Evolutionary conservation across 495 filamentous ascomycete species (phyloP), one percentile per base, ranked within the genome.

Genomic region (Trichoderma orchidacearum): DNA sequence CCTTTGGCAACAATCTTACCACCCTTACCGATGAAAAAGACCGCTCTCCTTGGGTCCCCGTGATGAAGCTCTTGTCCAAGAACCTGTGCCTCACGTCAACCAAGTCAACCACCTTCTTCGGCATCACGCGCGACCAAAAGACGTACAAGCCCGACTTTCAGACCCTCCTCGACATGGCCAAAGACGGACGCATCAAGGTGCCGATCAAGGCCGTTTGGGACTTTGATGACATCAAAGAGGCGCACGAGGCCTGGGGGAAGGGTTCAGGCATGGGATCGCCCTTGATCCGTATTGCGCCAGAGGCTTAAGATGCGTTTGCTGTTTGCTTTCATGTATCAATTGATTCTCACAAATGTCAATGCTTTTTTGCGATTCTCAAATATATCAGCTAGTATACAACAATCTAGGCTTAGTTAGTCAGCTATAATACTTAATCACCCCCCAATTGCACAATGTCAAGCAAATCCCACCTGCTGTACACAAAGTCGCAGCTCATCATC

Each of bases 201-300:
- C 63, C 67, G 9, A 72, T 76, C 52, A 73, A 69, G 66, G 64
- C 62, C 15, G 58, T 70, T 5, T 73, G 62, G 65, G 60, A 68
- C 12, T 53, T 75, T 64, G 70, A 73, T 17, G 68, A 71, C 27
- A 61, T 75, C 27, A 63, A 65, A 55, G 64, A 65, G 11, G 71
- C 71, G 45, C 72, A 75, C 62, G 50, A 60, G 27, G 65, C 62
- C 29, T 75, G 71, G 70, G 64, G 63, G 6, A 61, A 63, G 36
- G 60, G 60, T 5, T 32, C 11, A 25, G 71, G 72, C 0, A 63
- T 73, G 17, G 72, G 72, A 1, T 66, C 64, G 34, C 56, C 69
- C 6, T 28, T 75, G 53, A 67, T 75, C 15, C 67, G 66, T 25
- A 60, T 65, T 27, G 55, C 58, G 9, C 55, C 38, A 27, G 55